These are phyloP conservation scores for Dendrothele bispora DNA, from an alignment of 768 basidiomycete species.

Conservation along the genomic window DNA sequence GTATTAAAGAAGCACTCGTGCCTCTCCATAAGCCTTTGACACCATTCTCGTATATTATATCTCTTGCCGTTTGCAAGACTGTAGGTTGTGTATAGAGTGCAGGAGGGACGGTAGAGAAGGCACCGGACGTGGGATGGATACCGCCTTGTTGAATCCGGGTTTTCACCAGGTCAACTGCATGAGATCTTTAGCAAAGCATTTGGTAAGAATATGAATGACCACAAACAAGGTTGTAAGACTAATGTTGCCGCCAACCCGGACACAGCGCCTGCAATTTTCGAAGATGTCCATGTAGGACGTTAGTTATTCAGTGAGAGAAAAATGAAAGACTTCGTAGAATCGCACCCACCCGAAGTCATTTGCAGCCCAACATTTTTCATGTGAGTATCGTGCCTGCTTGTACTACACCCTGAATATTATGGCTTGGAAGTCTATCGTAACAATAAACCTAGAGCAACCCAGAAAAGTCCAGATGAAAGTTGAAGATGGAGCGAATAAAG, in stretches of 20 bases:
- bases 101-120: not conserved
- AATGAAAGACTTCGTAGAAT: not conserved
- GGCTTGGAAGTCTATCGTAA: no score
- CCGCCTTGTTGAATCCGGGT: conserved; percentile 86
- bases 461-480: no score
- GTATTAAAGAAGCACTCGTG: conserved; percentile 73
- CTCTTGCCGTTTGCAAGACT: conserved; percentile 50
- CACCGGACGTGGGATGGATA: not conserved
- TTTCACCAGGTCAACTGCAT: conserved; percentile 83
- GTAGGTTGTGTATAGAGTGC: conserved; percentile 28
- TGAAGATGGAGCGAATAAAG: no score
- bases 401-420: not conserved
- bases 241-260: conserved; percentile 79
- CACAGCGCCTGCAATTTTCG: conserved; percentile 54
- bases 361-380: conserved; percentile 75
- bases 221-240: conserved; percentile 70
- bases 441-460: no score
- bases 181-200: conserved; percentile 1
- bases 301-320: not conserved
- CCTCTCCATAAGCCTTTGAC: conserved; percentile 83
- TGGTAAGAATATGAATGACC: not conserved
- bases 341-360: conserved; percentile 55
- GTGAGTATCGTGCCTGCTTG: conserved; percentile 4
- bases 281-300: conserved; percentile 3
- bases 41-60: conserved; percentile 66